A percentile compares a stretch with the other conserved stretches of the same genome.
Conservation (phyloP, 306 rosid species). For the Rubus parviflorus region DNA sequence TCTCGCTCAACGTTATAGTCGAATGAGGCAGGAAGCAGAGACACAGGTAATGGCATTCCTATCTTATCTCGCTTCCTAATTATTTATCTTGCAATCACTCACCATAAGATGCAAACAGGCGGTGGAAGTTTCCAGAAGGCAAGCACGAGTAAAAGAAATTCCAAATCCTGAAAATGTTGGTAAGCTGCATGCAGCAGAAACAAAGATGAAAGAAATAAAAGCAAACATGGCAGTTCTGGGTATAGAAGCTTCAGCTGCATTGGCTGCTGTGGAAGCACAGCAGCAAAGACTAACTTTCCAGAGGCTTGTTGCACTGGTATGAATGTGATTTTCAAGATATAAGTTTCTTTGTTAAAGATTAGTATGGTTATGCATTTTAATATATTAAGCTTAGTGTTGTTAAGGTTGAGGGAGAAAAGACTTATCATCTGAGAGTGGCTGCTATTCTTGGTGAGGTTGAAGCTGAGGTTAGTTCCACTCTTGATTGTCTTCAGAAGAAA, state of each 20-base stretch:
- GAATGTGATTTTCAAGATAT: slow-evolving; percentile 24
- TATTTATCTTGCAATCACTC: slow-evolving; percentile 24
- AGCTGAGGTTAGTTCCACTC: slow-evolving; percentile 75
- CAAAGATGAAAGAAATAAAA: slow-evolving; percentile 80
- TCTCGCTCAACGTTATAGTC: slow-evolving; percentile 95
- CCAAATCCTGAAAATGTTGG: slow-evolving; percentile 80
- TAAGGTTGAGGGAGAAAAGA: slow-evolving; percentile 94
- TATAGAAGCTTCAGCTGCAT: slow-evolving; percentile 88
- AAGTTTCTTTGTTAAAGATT: slow-evolving; percentile 16
- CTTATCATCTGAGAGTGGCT: slow-evolving; percentile 80
- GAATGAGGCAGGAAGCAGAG: slow-evolving; percentile 98
- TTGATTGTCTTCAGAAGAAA: slow-evolving; percentile 22
- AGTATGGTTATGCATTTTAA: slow-evolving; percentile 21
- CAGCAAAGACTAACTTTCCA: slow-evolving; percentile 96
- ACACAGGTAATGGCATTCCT: slow-evolving; percentile 43
- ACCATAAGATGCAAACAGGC: slow-evolving; percentile 53
- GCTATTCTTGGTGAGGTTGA: slow-evolving; percentile 91
- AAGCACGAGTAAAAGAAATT: slow-evolving; percentile 72
- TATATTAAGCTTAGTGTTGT: slow-evolving; percentile 27
- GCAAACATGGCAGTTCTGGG: slow-evolving; percentile 94
- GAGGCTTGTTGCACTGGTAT: slow-evolving; percentile 97
- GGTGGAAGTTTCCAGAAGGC: slow-evolving; percentile 74
- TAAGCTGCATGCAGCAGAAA: slow-evolving; percentile 87
- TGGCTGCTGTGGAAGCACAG: slow-evolving; percentile 94
- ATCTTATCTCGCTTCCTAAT: slow-evolving; percentile 6